A percentile compares a stretch with the other conserved stretches of the same genome.
Conservation (phyloP, 495 filamentous ascomycete genomes). For the Lepidopterella palustris region DNA sequence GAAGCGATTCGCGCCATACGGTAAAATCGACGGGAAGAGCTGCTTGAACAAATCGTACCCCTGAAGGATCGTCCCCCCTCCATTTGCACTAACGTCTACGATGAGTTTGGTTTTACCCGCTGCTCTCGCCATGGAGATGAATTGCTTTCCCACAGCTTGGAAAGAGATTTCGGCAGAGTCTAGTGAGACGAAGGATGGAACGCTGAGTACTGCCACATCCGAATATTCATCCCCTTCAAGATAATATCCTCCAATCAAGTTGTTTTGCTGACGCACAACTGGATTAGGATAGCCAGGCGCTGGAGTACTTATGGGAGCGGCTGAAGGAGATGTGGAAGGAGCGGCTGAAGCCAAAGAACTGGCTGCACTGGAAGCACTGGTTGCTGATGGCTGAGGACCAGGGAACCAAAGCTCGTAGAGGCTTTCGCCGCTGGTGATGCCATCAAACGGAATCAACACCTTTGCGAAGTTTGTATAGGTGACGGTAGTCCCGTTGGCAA, state of each 20-base stretch:
- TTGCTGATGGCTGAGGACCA: constrained; percentile 5
- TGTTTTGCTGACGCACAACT: constrained; percentile 37
- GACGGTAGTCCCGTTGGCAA: constrained; percentile 29
- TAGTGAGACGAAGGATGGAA: constrained; percentile 30
- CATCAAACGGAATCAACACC: constrained; percentile 20
- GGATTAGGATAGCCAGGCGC: constrained; percentile 47
- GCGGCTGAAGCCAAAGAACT: background rate
- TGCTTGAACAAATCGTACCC: constrained; percentile 40
- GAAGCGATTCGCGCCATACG: constrained; percentile 42
- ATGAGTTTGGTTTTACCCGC: constrained; percentile 36
- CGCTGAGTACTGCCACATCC: constrained; percentile 41
- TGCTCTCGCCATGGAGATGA: constrained; percentile 37
- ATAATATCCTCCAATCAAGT: constrained; percentile 44
- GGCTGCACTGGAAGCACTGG: background rate
- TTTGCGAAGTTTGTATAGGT: constrained; percentile 22
- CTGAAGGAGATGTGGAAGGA: constrained; percentile 2
- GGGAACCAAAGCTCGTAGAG: constrained; percentile 21
- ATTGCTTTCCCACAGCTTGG: constrained; percentile 35
- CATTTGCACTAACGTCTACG: constrained; percentile 35
- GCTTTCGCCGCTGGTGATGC: constrained; percentile 20
- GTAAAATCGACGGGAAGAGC: constrained; percentile 40
- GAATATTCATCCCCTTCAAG: constrained; percentile 41
- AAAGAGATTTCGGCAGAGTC: constrained; percentile 32
- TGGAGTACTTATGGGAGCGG: constrained; percentile 19
- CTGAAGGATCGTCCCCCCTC: constrained; percentile 35